Base-by-base conservation (phyloP, 306 rosid species). In the Sphenostylis stenocarpa region DNA sequence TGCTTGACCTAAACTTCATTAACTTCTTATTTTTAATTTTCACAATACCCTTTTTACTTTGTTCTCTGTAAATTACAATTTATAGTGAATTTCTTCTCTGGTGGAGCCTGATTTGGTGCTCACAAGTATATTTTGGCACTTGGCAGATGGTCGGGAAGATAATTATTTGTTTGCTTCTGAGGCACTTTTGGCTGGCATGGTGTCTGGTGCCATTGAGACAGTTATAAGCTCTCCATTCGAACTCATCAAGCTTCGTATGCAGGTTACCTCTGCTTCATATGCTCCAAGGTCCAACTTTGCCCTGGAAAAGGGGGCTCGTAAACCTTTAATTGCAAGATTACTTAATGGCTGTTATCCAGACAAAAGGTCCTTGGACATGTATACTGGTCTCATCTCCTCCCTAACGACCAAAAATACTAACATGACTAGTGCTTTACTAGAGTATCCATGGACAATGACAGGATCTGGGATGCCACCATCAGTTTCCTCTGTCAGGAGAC, bases 361-460 rank as follows among this genome's bases (percentile, higher is more conserved):
- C 85, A 85, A 61, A 74, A 92, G 81, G 70, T 83, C 90, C 68
- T 82, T 95, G 74, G 89, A 78, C 74, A 83, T 77, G 58, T 89
- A 88, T 55, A 85, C 81, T 73, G 80, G 88, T 63, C 97, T 92
- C 67, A 63, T 95, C 81, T 92, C 99, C 70, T 85, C 88, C 80
- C 87, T 95, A 47, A 82, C 89, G 61, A 82, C 84, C 71, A 95
- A 89, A 82, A 89, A 89, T 81, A 78, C 85, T 17, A 92, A 89
- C 79, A 5, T 90, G 77, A 72, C 47, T 41, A 72, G 82, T 79
- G 96, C 90, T 51, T 80, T 92, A 52, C 90, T 87, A 78, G 97
- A 83, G 75, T 87, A 89, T 81, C 97, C 99, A 39, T 95, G 97
- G 99, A 84, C 90, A 90, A 90, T 92, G 96, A 88, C 96, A 5